phyloP scores from a whole-genome alignment of 2,329 filamentous ascomycete species.

The Apiospora arundinis region DNA sequence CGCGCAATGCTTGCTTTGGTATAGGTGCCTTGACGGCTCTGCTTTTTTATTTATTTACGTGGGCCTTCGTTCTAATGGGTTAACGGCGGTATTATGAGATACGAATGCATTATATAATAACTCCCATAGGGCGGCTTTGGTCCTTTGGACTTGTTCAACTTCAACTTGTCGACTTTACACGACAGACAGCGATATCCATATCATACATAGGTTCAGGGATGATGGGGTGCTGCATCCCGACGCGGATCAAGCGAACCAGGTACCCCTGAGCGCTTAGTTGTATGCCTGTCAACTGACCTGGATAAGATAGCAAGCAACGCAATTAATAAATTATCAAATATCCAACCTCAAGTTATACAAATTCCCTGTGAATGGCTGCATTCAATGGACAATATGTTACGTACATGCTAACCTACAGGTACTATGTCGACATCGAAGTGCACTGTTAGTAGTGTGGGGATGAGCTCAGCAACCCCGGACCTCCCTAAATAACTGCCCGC shows the following conservation, averaged over 20 bases:
- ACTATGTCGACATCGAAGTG: too few species aligned
- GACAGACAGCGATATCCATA: not conserved
- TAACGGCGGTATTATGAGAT: constrained; percentile 20
- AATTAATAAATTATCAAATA: too few species aligned
- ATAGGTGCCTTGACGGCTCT: not conserved
- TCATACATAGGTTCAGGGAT: not conserved
- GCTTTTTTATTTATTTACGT: not conserved
- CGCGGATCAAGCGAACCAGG: not conserved
- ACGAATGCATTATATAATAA: constrained; percentile 32
- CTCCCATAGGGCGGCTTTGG: constrained; percentile 21
- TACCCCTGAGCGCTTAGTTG: not conserved
- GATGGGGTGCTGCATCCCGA: not conserved
- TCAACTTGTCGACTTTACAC: not conserved
- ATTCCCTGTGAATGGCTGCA: too few species aligned
- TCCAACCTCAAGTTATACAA: too few species aligned
- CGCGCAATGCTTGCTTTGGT: not conserved
- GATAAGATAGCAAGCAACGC: too few species aligned
- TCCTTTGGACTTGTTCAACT: constrained; percentile 2
- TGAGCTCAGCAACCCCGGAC: constrained; percentile 8
- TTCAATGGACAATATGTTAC: too few species aligned
- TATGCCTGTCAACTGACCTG: not conserved
- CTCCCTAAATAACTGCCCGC: not conserved
- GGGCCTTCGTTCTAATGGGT: not conserved
- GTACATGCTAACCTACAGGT: too few species aligned
- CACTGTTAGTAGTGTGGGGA: not conserved